phyloP scores from a whole-genome alignment of 2,329 filamentous ascomycete genomes.

The Coniochaeta sp. region DNA sequence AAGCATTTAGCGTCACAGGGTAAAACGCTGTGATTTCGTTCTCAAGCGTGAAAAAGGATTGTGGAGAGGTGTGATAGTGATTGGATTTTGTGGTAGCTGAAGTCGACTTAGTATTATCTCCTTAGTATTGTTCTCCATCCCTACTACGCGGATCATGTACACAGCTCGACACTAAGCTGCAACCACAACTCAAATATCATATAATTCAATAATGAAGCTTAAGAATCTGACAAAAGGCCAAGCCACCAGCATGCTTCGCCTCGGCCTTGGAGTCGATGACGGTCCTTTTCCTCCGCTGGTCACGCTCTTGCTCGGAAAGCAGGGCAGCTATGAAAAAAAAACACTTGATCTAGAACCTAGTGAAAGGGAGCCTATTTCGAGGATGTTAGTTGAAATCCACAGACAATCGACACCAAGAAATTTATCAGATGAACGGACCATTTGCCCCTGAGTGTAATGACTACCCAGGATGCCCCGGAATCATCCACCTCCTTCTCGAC shows the following conservation, averaged over 20 bases:
- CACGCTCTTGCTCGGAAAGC: not conserved
- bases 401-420: not conserved
- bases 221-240: not conserved
- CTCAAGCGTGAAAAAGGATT: not conserved
- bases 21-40: no score
- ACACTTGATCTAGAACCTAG: constrained; percentile 19
- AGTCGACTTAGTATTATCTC: constrained; percentile 8
- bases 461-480: constrained; percentile 72
- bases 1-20: no score
- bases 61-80: not conserved
- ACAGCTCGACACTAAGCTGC: not conserved
- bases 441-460: constrained; percentile 77
- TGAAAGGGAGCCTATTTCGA: constrained; percentile 26
- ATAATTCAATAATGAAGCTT: not conserved
- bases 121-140: constrained; percentile 10
- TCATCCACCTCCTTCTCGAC: constrained; percentile 91
- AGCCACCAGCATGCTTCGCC: not conserved
- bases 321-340: not conserved
- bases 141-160: not conserved
- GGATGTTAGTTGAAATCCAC: not conserved
- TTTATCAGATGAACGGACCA: constrained; percentile 37
- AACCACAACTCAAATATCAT: not conserved
- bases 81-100: not conserved
- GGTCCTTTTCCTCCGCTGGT: not conserved
- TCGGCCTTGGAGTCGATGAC: not conserved